A percentile compares a stretch with the other conserved stretches of the same genome.
phyloP scores from a whole-genome alignment of 2,329 filamentous ascomycete genomes.

The Fusarium udum region DNA sequence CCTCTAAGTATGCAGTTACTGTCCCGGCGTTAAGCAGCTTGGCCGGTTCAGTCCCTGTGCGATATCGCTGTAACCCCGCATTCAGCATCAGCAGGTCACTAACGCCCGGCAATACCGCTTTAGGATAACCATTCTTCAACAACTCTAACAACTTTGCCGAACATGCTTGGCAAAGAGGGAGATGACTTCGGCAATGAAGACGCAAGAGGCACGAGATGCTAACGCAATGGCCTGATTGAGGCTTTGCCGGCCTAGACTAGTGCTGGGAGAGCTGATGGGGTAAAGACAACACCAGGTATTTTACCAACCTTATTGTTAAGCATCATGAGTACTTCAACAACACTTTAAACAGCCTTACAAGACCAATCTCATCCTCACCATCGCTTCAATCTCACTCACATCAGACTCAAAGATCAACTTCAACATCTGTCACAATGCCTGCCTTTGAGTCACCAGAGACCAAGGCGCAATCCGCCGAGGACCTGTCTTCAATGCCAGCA shows the following conservation, averaged over 20 bases:
- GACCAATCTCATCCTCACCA: neutral
- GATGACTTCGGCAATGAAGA: neutral
- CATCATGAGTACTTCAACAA: neutral
- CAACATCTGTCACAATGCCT: constrained; percentile 9
- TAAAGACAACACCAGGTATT: neutral
- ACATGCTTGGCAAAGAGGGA: neutral
- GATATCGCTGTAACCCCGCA: neutral
- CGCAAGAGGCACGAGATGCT: neutral
- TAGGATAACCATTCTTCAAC: neutral
- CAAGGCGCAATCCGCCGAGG: neutral
- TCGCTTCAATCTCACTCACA: neutral
- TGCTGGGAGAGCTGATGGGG: neutral
- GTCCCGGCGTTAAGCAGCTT: rapidly evolving
- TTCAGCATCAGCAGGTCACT: neutral
- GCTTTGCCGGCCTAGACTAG: neutral
- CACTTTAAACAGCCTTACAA: too few relatives aligned
- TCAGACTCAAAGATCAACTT: neutral
- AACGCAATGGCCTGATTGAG: neutral
- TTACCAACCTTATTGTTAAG: neutral
- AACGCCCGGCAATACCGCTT: neutral
- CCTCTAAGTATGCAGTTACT: neutral
- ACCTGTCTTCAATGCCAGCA: constrained; percentile 10
- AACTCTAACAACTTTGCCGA: neutral
- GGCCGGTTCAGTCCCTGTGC: neutral
- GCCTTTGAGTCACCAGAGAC: constrained; percentile 26